A percentile compares a stretch with the other conserved stretches of the same genome.
Evolutionary conservation across 2,329 filamentous ascomycete species (phyloP).

Genomic region (Rugonectria rugulosa): DNA sequence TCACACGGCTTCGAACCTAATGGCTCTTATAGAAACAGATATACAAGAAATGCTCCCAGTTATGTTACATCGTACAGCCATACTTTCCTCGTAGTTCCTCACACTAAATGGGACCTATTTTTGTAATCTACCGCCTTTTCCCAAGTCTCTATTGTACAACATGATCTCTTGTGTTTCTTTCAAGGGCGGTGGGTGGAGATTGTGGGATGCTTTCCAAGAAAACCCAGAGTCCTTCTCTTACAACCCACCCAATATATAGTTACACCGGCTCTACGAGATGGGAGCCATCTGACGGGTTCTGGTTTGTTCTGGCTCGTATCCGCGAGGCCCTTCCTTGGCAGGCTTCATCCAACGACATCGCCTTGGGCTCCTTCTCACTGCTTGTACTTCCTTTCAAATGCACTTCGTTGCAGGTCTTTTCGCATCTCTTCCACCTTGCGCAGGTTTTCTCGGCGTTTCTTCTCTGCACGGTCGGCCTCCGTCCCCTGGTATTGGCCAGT

Average conservation of each 20-base stretch:
- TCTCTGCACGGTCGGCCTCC: constrained; percentile 45
- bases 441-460: constrained; percentile 45
- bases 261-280: constrained; percentile 19
- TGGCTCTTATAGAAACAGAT: no score
- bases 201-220: constrained; percentile 1
- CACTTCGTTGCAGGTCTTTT: constrained; percentile 45
- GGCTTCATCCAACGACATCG: not conserved
- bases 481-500: constrained; percentile 45
- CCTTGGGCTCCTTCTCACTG: constrained; percentile 21
- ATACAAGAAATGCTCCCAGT: constrained; percentile 15
- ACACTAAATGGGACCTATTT: constrained; percentile 16
- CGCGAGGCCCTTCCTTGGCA: not conserved
- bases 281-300: constrained; percentile 1
- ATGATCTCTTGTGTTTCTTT: not conserved
- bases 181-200: not conserved
- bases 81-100: constrained; percentile 9
- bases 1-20: no score
- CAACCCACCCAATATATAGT: constrained; percentile 19
- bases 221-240: not conserved
- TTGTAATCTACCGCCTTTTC: constrained; percentile 1
- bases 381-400: constrained; percentile 53
- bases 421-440: constrained; percentile 47
- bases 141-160: constrained; percentile 30
- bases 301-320: not conserved
- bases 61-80: constrained; percentile 25